Percentiles rank a stretch among this genome's conserved stretches.
Conservation (phyloP, 768 basidiomycete genomes). For the Sporobolomyces roseus region DNA sequence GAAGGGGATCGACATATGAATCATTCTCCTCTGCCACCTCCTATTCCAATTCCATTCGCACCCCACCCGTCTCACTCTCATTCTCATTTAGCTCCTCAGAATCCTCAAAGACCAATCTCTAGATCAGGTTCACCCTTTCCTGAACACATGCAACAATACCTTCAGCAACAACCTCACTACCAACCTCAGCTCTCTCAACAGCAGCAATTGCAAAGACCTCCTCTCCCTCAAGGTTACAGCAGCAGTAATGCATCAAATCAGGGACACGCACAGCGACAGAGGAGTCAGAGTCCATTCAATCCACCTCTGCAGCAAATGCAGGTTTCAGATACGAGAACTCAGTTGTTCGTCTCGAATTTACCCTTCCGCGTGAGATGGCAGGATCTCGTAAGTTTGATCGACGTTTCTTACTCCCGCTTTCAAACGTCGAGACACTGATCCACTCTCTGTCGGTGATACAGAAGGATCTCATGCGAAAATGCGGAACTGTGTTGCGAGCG, state of each 20-base stretch:
- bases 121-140: conserved; percentile 7
- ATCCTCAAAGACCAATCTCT: neutral
- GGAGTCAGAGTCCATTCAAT: neutral
- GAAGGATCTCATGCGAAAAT: conserved; percentile 88
- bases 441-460: too few relatives aligned
- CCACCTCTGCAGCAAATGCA: neutral
- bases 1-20: neutral
- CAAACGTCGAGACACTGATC: too few relatives aligned
- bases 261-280: too few relatives aligned
- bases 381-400: too few relatives aligned
- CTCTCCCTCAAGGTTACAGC: neutral
- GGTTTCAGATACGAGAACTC: conserved; percentile 72
- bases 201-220: neutral
- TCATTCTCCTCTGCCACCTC: neutral
- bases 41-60: neutral
- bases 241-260: too few relatives aligned
- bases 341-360: conserved; percentile 93
- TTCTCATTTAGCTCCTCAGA: too few relatives aligned
- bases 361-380: conserved; percentile 98
- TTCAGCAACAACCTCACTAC: neutral
- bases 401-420: too few relatives aligned
- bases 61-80: neutral
- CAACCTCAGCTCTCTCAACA: neutral
- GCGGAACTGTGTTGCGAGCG: conserved; percentile 77
- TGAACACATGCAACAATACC: neutral